phyloP scores from a whole-genome alignment of 1,284 basidiomycete genomes.

The Trichosporon asahii region DNA sequence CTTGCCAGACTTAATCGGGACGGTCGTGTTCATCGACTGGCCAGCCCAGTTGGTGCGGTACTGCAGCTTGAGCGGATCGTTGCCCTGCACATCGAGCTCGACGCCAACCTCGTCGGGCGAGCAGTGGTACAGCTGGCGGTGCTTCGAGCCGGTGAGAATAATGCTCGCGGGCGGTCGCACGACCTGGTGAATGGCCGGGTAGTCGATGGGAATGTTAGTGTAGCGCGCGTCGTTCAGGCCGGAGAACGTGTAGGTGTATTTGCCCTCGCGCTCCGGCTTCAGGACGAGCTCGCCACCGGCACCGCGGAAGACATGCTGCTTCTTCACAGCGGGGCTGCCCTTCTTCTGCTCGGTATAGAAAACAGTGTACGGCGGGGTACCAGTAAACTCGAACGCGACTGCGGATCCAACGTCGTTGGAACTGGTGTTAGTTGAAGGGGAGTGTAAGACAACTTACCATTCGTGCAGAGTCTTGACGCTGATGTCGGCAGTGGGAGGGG shows the following conservation, averaged over 20 bases:
- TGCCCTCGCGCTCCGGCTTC: constrained; percentile 75
- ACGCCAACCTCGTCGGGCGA: constrained; percentile 67
- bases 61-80: constrained; percentile 80
- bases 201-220: constrained; percentile 64
- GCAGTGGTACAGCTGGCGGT: constrained; percentile 46
- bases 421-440: constrained; percentile 10
- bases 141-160: not conserved
- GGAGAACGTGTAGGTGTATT: constrained; percentile 76
- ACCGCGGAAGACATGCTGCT: constrained; percentile 57
- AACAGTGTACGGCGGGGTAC: constrained; percentile 82
- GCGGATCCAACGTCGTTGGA: constrained; percentile 91
- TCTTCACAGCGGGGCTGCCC: constrained; percentile 59
- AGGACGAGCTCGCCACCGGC: constrained; percentile 80
- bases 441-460: constrained; percentile 52
- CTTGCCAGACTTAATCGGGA: constrained; percentile 63
- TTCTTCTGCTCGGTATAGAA: constrained; percentile 73
- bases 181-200: constrained; percentile 72
- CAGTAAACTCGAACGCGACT: constrained; percentile 79
- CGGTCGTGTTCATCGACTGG: constrained; percentile 55
- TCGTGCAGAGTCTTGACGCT: constrained; percentile 88
- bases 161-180: constrained; percentile 84
- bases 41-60: constrained; percentile 66
- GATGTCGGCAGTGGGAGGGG: constrained; percentile 73
- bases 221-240: constrained; percentile 83
- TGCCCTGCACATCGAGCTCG: constrained; percentile 67